These are phyloP conservation scores for Populus ilicifolia DNA, from an alignment of 345 rosid species.

Conservation along the genomic window DNA sequence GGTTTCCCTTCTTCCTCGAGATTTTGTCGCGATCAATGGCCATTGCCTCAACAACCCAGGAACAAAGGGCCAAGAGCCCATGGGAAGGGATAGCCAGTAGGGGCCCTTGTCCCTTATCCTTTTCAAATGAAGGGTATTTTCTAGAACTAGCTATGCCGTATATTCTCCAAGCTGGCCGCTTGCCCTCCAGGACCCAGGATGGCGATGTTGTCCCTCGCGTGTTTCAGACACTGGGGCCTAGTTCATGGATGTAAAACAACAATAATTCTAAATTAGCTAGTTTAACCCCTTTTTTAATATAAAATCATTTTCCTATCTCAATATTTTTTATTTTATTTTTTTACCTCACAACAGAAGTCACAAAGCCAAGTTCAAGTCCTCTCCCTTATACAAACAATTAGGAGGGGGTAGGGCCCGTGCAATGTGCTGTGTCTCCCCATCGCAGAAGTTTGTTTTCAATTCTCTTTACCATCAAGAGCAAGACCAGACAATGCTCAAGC, in stretches of 20 bases:
- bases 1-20: neutral
- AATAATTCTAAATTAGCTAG: neutral
- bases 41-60: conserved; percentile 1
- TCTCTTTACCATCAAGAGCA: too few species aligned
- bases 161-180: conserved; percentile 14
- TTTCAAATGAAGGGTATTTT: conserved; percentile 9
- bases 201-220: neutral
- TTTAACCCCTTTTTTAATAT: too few species aligned
- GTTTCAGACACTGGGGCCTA: neutral
- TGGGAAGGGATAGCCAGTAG: neutral
- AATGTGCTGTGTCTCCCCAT: too few species aligned
- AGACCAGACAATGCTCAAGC: too few species aligned
- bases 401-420: too few species aligned
- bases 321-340: too few species aligned
- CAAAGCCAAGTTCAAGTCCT: too few species aligned
- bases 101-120: neutral
- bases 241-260: neutral
- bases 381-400: too few species aligned
- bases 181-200: neutral
- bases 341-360: too few species aligned
- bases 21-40: conserved; percentile 2
- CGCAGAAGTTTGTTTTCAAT: too few species aligned
- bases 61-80: conserved; percentile 6
- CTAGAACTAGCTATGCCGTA: neutral
- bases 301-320: too few species aligned